phyloP scores from a whole-genome alignment of 108 stramenopile genomes.

The Cyclostephanos invisitatus region DNA sequence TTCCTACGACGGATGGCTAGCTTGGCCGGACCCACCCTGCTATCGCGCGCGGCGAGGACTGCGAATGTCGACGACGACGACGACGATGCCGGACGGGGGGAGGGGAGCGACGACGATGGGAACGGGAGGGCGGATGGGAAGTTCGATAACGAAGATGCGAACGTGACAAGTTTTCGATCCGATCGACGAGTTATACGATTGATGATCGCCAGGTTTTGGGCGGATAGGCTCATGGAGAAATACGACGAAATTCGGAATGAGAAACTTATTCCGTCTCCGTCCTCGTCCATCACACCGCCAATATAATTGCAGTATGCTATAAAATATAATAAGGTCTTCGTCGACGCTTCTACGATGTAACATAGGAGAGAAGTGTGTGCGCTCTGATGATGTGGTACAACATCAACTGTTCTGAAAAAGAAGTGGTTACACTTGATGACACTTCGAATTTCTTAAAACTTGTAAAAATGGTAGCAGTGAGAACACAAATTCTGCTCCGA shows the following conservation, averaged over 20 bases:
- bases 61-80: conserved; percentile 43
- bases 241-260: conserved; percentile 19
- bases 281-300: too few relatives aligned
- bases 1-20: conserved; percentile 55
- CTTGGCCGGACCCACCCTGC: conserved; percentile 72
- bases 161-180: conserved; percentile 66
- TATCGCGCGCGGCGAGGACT: conserved; percentile 49
- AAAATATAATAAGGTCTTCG: too few relatives aligned
- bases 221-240: conserved; percentile 66
- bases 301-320: too few relatives aligned
- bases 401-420: too few relatives aligned
- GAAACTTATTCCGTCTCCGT: neutral
- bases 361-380: too few relatives aligned
- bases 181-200: conserved; percentile 85
- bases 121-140: conserved; percentile 17
- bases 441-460: too few relatives aligned
- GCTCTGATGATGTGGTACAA: too few relatives aligned
- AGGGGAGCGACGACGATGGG: conserved; percentile 33
- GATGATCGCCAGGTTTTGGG: conserved; percentile 84
- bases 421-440: too few relatives aligned
- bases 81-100: conserved; percentile 12
- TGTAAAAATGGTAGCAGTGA: too few relatives aligned
- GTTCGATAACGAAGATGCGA: conserved; percentile 15
- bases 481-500: too few relatives aligned
- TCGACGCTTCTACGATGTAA: neutral